Evolutionary conservation across 2,329 filamentous ascomycete species (phyloP).

Genomic region (Thielaviopsis musarum): DNA sequence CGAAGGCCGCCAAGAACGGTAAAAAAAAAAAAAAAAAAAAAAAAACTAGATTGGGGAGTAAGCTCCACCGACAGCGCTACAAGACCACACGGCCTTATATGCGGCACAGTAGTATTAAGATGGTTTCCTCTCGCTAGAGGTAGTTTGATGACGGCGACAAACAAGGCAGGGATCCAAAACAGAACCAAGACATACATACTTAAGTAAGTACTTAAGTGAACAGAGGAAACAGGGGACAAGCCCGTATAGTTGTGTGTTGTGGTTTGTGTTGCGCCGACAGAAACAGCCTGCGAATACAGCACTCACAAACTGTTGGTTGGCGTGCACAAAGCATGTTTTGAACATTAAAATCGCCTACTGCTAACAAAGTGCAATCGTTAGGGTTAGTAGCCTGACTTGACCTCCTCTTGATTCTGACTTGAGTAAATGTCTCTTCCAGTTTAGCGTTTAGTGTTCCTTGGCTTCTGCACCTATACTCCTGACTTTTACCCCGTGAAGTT

Average conservation of each 20-base stretch:
- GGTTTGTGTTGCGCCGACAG: no score
- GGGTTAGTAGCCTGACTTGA: no score
- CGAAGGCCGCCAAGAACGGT: not conserved
- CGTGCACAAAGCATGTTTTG: no score
- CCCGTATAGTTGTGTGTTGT: no score
- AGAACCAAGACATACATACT: not conserved
- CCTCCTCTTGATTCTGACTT: no score
- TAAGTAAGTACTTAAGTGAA: no score
- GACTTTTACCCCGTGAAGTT: not conserved
- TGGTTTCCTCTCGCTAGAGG: not conserved
- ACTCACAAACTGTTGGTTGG: no score
- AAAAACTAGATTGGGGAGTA: not conserved
- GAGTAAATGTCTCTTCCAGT: not conserved
- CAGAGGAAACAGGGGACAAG: not conserved
- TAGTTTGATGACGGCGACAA: not conserved
- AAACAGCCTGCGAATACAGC: no score
- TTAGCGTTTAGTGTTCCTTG: not conserved
- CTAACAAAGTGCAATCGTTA: no score
- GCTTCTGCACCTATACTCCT: not conserved
- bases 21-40: no score
- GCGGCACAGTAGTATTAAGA: not conserved
- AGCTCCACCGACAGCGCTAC: not conserved
- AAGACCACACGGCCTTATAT: not conserved
- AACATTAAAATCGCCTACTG: no score
- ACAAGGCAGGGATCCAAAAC: not conserved